Conservation (phyloP, 2,329 filamentous ascomycete genomes). For the Hortaea sp. region DNA sequence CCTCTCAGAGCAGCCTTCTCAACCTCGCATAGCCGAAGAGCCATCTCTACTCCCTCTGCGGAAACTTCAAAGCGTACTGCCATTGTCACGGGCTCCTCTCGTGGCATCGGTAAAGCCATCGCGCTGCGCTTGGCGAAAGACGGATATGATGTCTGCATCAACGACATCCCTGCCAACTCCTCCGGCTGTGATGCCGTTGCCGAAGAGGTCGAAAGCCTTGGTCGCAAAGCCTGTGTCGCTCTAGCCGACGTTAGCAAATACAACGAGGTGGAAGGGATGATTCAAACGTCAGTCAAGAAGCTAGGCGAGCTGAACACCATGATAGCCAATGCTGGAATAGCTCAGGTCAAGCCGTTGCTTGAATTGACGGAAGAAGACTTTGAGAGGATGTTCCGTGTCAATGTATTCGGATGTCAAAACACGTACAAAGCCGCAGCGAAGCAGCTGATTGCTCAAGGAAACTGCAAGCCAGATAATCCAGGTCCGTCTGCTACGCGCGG, state of each 20-base stretch:
- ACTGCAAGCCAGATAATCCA: constrained; percentile 26
- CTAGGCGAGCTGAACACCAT: constrained; percentile 44
- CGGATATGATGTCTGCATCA: constrained; percentile 57
- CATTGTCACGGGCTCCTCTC: constrained; percentile 26
- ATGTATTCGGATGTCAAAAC: constrained; percentile 55
- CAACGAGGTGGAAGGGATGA: constrained; percentile 42
- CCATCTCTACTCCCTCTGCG: too few relatives aligned
- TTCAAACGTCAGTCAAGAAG: constrained; percentile 42
- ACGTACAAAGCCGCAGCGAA: constrained; percentile 50
- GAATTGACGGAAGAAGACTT: constrained; percentile 50
- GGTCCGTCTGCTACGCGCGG: too few relatives aligned
- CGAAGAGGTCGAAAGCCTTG: constrained; percentile 42
- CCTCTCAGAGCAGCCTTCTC: neutral
- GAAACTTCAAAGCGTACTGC: constrained; percentile 10
- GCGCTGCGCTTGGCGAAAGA: constrained; percentile 54
- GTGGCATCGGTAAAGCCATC: constrained; percentile 47
- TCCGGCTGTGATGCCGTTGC: constrained; percentile 43
- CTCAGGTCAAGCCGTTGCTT: constrained; percentile 46
- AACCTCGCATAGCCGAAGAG: too few relatives aligned
- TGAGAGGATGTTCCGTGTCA: constrained; percentile 51
- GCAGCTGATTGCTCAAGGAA: constrained; percentile 54
- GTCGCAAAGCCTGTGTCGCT: constrained; percentile 44
- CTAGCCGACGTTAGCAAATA: constrained; percentile 53
- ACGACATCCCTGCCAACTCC: constrained; percentile 48
- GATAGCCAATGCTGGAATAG: constrained; percentile 51